phyloP scores from a whole-genome alignment of 257 asterid species.

The Solanum virginianum region DNA sequence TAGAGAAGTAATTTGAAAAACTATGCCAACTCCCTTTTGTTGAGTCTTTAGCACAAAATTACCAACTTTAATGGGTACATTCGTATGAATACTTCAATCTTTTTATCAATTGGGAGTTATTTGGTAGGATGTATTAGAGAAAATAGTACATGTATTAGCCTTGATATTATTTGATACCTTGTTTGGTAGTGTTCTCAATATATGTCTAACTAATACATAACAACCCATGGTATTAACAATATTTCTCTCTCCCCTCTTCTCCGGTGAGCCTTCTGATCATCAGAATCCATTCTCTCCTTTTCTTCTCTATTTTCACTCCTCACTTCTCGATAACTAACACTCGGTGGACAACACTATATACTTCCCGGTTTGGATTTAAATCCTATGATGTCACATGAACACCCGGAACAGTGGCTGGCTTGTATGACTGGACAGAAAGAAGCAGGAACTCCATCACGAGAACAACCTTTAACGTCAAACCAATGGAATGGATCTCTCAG shows the following conservation, averaged over 20 bases:
- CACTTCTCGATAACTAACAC: too few relatives aligned
- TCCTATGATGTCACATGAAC: not conserved
- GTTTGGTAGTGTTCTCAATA: too few relatives aligned
- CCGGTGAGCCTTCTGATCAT: too few relatives aligned
- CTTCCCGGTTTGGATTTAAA: not conserved
- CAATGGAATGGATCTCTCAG: not conserved
- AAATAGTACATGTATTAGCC: not conserved
- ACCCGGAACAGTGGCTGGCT: not conserved
- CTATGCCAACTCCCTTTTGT: not conserved
- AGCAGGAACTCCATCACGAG: not conserved
- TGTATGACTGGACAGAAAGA: not conserved
- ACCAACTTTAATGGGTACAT: not conserved
- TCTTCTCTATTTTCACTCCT: too few relatives aligned
- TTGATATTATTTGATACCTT: too few relatives aligned
- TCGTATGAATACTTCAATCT: not conserved
- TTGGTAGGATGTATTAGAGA: not conserved
- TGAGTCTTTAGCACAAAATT: not conserved
- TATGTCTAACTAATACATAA: too few relatives aligned
- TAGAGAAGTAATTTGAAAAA: not conserved
- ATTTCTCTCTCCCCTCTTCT: too few relatives aligned
- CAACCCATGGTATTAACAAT: too few relatives aligned
- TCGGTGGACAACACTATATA: too few relatives aligned
- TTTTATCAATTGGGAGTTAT: not conserved
- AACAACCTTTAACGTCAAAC: not conserved
- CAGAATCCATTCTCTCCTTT: too few relatives aligned